These are phyloP conservation scores for Hydrangea macrophylla DNA, from an alignment of 148 eudicot genomes.

Conservation along the genomic window DNA sequence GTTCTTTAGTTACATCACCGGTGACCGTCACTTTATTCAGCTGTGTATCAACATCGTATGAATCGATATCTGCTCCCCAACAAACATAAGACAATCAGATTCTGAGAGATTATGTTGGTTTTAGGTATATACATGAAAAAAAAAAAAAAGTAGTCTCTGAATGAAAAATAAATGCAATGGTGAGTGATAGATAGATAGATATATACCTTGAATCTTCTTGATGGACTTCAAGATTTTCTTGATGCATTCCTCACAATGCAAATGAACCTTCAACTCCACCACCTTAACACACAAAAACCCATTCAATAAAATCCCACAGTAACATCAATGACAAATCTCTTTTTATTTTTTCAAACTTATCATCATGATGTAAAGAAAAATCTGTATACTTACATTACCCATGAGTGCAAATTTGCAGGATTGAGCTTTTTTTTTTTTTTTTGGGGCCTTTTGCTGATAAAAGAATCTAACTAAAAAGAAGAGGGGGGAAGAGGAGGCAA, in stretches of 20 bases:
- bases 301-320: neutral
- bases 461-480: neutral
- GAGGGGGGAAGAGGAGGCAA: neutral
- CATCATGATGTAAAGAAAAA: neutral
- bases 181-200: too few species aligned
- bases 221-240: conserved; percentile 90
- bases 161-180: too few species aligned
- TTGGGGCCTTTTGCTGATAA: neutral
- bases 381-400: conserved; percentile 20
- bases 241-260: conserved; percentile 94
- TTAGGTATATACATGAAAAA: too few species aligned
- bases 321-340: neutral
- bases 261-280: conserved; percentile 86
- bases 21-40: conserved; percentile 84
- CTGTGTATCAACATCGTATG: conserved; percentile 67
- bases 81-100: too few species aligned
- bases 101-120: too few species aligned
- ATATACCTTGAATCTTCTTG: conserved; percentile 80
- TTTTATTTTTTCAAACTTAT: neutral
- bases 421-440: neutral
- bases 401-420: conserved; percentile 2
- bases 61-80: conserved; percentile 59
- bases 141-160: too few species aligned
- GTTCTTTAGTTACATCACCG: conserved; percentile 73
- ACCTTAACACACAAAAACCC: conserved; percentile 34